These are phyloP conservation scores for Scheffersomyces segobiensis DNA, from an alignment of 1,139 yeast genomes.

Conservation along the genomic window DNA sequence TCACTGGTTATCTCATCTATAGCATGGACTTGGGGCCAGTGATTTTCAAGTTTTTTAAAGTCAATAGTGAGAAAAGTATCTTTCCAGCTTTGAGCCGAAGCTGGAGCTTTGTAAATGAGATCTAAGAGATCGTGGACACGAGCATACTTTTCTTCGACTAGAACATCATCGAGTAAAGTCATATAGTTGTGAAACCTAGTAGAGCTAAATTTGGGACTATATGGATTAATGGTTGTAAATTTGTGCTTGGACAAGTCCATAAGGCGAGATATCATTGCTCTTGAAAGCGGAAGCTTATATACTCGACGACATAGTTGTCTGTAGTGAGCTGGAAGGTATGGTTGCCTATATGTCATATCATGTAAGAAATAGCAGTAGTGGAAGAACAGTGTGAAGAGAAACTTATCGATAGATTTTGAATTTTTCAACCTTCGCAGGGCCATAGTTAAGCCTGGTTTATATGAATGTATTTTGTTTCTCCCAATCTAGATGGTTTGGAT, in stretches of 20 bases:
- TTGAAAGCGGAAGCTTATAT: constrained; percentile 29
- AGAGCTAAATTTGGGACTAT: constrained; percentile 11
- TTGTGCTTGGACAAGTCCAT: neutral
- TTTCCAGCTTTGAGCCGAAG: constrained; percentile 20
- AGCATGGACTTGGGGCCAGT: constrained; percentile 42
- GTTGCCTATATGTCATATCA: neutral
- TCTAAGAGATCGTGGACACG: constrained; percentile 28
- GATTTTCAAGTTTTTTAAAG: constrained; percentile 21
- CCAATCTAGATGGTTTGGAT: no score
- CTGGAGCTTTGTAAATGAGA: constrained; percentile 22
- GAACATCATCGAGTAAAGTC: constrained; percentile 24
- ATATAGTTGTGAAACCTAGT: constrained; percentile 11
- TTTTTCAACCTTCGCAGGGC: neutral
- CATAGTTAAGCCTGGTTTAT: neutral
- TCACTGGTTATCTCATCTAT: constrained; percentile 29
- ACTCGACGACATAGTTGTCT: constrained; percentile 20
- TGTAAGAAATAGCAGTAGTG: neutral
- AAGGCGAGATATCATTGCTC: constrained; percentile 2
- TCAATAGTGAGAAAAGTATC: constrained; percentile 20
- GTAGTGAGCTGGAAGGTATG: constrained; percentile 8
- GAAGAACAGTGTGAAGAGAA: neutral
- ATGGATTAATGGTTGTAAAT: constrained; percentile 6
- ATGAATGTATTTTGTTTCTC: neutral
- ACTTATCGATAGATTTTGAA: no score
- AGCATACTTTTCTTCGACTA: constrained; percentile 28